These are phyloP conservation scores for Solanum sejunctum DNA, from an alignment of 257 asterid genomes.

Conservation along the genomic window DNA sequence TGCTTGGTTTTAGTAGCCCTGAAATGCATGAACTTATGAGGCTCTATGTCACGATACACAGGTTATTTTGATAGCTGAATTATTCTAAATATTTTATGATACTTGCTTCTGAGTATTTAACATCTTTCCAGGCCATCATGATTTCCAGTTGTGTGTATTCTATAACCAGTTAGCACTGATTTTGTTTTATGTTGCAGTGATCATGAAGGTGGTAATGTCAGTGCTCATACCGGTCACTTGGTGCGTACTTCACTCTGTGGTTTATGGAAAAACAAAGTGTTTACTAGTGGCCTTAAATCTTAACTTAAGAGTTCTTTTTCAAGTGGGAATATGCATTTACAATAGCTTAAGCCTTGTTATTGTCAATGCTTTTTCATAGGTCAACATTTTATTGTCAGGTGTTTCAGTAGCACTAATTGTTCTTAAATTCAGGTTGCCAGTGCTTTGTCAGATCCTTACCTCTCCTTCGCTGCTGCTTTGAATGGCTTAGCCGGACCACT, in stretches of 20 bases:
- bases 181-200: constrained; percentile 47
- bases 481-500: constrained; percentile 99
- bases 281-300: background rate
- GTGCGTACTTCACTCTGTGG: constrained; percentile 32
- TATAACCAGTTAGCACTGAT: background rate
- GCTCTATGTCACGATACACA: constrained; percentile 90
- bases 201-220: constrained; percentile 99
- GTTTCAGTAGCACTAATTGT: background rate
- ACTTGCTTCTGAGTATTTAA: background rate
- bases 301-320: background rate
- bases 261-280: background rate
- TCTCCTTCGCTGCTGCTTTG: constrained; percentile 96
- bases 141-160: background rate
- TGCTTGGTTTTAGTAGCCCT: constrained; percentile 86
- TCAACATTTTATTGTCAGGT: background rate
- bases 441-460: constrained; percentile 99
- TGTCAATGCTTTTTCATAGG: background rate
- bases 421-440: constrained; percentile 69
- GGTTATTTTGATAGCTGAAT: constrained; percentile 16
- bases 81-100: background rate
- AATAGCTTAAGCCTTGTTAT: background rate
- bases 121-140: background rate
- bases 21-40: constrained; percentile 96
- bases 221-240: constrained; percentile 99
- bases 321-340: background rate